A percentile compares a stretch with the other conserved stretches of the same genome.
phyloP scores from a whole-genome alignment of 371 early-diverging fungal genomes.

The Vairimorpha ceranae region DNA sequence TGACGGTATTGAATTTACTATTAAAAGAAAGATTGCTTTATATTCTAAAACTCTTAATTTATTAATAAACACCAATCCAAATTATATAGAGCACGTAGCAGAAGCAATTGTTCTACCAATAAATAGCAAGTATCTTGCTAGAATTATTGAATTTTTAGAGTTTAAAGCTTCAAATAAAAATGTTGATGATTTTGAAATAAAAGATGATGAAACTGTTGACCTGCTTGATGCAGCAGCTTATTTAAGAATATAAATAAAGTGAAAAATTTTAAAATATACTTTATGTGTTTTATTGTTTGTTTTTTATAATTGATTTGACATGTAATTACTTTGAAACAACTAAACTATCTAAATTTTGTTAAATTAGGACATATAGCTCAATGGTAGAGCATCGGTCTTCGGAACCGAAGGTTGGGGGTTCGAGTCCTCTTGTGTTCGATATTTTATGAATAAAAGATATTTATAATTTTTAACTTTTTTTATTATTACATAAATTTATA shows the following conservation, averaged over 20 bases:
- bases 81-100: slow-evolving; percentile 37
- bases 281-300: neutral
- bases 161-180: slow-evolving; percentile 37
- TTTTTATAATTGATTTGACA: neutral
- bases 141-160: slow-evolving; percentile 58
- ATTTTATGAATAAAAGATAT: too few species aligned
- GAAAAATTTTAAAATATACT: neutral
- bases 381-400: slow-evolving; percentile 45
- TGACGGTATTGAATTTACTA: slow-evolving; percentile 35
- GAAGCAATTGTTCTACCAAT: slow-evolving; percentile 50
- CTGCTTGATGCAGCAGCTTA: slow-evolving; percentile 61
- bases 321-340: neutral
- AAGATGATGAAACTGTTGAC: slow-evolving; percentile 58
- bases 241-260: slow-evolving; percentile 53
- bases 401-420: slow-evolving; percentile 46
- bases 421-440: slow-evolving; percentile 38
- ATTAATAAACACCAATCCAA: slow-evolving; percentile 27
- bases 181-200: slow-evolving; percentile 55
- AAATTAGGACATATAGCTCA: slow-evolving; percentile 33
- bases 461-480: too few species aligned
- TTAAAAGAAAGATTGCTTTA: slow-evolving; percentile 39
- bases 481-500: neutral
- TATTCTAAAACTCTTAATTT: slow-evolving; percentile 28
- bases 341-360: neutral
- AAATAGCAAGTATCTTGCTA: slow-evolving; percentile 30